Percentiles rank a stretch among this genome's conserved stretches.
These are phyloP conservation scores for Gaertneriomyces sp. DNA, from an alignment of 192 early-diverging fungal species.

Conservation along the genomic window DNA sequence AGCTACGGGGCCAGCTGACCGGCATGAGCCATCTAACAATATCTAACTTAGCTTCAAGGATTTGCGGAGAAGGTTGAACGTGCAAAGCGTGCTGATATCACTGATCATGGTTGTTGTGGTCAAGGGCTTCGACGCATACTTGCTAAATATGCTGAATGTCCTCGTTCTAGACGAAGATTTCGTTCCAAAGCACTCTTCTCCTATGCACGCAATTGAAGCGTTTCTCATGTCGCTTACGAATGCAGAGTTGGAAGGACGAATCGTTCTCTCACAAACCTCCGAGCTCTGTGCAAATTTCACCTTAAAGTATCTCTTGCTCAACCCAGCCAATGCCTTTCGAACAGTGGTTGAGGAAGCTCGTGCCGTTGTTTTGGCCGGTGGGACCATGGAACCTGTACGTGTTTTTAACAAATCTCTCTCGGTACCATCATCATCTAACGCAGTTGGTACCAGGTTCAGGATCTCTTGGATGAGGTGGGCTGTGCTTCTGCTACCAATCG, in stretches of 20 bases:
- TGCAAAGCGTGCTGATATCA: background rate
- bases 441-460: constrained; percentile 17
- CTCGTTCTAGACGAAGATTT: constrained; percentile 4
- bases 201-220: constrained; percentile 30
- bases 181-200: constrained; percentile 27
- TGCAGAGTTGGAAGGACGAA: constrained; percentile 67
- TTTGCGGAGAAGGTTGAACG: constrained; percentile 38
- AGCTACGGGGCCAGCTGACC: too few species aligned
- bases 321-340: constrained; percentile 75
- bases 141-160: too few species aligned
- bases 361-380: constrained; percentile 83
- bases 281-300: background rate
- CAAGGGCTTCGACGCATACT: too few species aligned
- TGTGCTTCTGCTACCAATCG: background rate
- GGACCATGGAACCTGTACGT: constrained; percentile 85
- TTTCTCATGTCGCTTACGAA: constrained; percentile 40
- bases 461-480: constrained; percentile 25
- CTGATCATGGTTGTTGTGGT: background rate
- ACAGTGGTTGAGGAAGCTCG: constrained; percentile 74
- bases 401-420: constrained; percentile 23
- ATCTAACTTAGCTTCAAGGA: constrained; percentile 43
- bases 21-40: constrained; percentile 22
- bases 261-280: constrained; percentile 38
- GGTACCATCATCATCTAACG: background rate
- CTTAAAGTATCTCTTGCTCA: constrained; percentile 83